A percentile compares a stretch with the other conserved stretches of the same genome.
Evolutionary conservation across 331 rosid genomes (phyloP).

Genomic region (Telfairia occidentalis): DNA sequence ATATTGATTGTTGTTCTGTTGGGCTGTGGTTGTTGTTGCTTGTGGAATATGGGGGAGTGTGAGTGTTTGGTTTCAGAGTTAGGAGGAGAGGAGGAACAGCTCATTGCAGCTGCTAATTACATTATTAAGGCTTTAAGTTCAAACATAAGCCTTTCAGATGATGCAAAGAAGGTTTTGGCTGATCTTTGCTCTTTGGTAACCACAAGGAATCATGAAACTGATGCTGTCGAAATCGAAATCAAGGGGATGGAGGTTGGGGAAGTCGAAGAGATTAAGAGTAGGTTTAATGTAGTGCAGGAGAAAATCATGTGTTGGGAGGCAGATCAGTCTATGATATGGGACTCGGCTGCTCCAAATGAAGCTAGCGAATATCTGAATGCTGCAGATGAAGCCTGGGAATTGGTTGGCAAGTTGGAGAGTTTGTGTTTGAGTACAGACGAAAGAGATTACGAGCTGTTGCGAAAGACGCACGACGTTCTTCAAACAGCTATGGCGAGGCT

Average conservation of each 20-base stretch:
- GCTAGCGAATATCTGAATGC: slow-evolving; percentile 51
- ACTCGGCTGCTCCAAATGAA: slow-evolving; percentile 44
- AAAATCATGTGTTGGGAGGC: slow-evolving; percentile 70
- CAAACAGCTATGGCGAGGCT: slow-evolving; percentile 78
- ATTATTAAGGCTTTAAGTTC: slow-evolving; percentile 63
- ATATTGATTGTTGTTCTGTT: not conserved
- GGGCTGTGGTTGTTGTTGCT: not conserved
- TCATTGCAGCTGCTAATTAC: slow-evolving; percentile 63
- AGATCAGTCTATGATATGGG: slow-evolving; percentile 71
- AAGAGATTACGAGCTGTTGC: slow-evolving; percentile 26
- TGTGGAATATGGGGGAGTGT: slow-evolving; percentile 33
- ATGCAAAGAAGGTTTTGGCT: slow-evolving; percentile 56
- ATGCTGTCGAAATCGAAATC: slow-evolving; percentile 18
- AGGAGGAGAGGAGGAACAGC: slow-evolving; percentile 54
- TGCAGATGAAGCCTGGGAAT: slow-evolving; percentile 41
- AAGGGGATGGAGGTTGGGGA: slow-evolving; percentile 9
- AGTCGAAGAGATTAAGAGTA: slow-evolving; percentile 28
- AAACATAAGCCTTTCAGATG: slow-evolving; percentile 44
- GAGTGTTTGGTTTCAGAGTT: slow-evolving; percentile 33
- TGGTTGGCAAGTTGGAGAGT: slow-evolving; percentile 51
- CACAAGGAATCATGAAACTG: slow-evolving; percentile 18
- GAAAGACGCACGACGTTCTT: slow-evolving; percentile 57
- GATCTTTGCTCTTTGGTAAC: slow-evolving; percentile 59
- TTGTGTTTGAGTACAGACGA: slow-evolving; percentile 40
- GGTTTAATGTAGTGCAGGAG: slow-evolving; percentile 38